Conservation (phyloP, 495 filamentous ascomycete species). For the Umbilicaria muhlenbergii region DNA sequence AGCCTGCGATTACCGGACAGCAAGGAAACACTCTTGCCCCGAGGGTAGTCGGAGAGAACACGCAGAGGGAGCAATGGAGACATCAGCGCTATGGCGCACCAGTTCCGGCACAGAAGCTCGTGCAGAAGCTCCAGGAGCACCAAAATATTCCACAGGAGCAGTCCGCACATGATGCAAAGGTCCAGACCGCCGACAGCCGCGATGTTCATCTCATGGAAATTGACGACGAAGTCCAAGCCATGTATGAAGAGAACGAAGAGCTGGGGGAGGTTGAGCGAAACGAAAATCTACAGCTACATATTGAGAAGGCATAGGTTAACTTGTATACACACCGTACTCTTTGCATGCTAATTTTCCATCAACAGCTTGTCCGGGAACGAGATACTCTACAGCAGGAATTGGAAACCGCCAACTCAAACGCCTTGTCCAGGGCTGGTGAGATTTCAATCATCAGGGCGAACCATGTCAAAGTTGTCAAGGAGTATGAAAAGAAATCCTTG, state of each 20-base stretch:
- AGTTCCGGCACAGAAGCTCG: background rate
- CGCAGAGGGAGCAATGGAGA: constrained; percentile 19
- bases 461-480: constrained; percentile 33
- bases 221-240: background rate
- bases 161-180: no score
- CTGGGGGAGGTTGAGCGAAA: no score
- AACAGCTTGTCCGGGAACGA: constrained; percentile 37
- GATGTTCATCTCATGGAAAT: constrained; percentile 3
- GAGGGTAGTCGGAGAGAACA: constrained; percentile 7
- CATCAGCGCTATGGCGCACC: constrained; percentile 16
- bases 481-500: constrained; percentile 37
- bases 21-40: constrained; percentile 16
- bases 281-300: no score
- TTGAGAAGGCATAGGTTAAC: background rate
- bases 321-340: background rate
- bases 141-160: background rate
- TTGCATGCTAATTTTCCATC: background rate
- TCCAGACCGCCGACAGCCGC: background rate
- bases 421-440: constrained; percentile 45
- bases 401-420: constrained; percentile 29
- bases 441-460: constrained; percentile 53
- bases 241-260: no score
- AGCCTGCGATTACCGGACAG: constrained; percentile 15
- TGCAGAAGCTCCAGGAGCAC: background rate
- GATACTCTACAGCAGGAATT: constrained; percentile 30